Conservation (phyloP, 768 basidiomycete species). For the Boletus subparvulus region DNA sequence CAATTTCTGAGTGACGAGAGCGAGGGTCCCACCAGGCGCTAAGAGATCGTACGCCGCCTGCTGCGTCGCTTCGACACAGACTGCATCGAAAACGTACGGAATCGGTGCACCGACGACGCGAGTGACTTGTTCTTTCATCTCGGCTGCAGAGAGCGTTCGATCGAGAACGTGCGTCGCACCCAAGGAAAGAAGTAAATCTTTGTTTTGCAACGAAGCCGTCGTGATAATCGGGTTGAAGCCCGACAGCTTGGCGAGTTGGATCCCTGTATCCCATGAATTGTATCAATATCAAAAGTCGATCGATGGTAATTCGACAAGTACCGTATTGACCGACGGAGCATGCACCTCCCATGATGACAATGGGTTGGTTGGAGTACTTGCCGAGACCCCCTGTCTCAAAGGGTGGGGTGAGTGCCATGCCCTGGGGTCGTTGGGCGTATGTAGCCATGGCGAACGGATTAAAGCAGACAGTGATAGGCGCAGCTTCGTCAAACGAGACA, state of each 20-base stretch:
- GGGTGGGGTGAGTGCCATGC: conserved; percentile 27
- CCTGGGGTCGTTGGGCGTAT: conserved; percentile 27
- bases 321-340: conserved; percentile 40
- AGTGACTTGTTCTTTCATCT: conserved; percentile 7
- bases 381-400: conserved; percentile 28
- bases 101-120: background rate
- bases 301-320: conserved; percentile 2
- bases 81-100: conserved; percentile 24
- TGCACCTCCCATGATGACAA: conserved; percentile 38
- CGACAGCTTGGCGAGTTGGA: conserved; percentile 35
- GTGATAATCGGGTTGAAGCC: conserved; percentile 37
- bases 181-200: conserved; percentile 26
- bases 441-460: conserved; percentile 36
- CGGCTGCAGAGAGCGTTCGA: conserved; percentile 17
- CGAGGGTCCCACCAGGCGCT: conserved; percentile 29
- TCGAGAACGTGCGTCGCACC: conserved; percentile 40
- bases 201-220: conserved; percentile 36
- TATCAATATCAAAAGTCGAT: background rate
- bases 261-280: conserved; percentile 12
- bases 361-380: conserved; percentile 32
- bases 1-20: background rate
- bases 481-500: conserved; percentile 37
- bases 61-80: conserved; percentile 34
- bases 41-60: conserved; percentile 30
- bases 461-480: conserved; percentile 35